Evolutionary conservation across 805 yeast genomes (phyloP).

Genomic region (Candida xyloterini): DNA sequence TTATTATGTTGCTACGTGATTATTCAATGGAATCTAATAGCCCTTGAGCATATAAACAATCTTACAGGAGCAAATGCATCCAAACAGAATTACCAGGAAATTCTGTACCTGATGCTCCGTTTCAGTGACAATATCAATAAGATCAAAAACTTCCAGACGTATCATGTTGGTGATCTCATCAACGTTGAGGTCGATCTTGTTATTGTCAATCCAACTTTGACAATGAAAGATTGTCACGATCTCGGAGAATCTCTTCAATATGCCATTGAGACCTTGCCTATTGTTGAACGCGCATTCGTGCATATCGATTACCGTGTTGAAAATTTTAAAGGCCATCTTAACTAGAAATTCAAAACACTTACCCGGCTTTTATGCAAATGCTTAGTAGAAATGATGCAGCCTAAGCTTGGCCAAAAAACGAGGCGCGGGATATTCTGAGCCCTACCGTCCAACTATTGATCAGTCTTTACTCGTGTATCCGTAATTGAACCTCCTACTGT

Average conservation of each 20-base stretch:
- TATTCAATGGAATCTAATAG: slow-evolving; percentile 58
- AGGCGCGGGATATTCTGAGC: too few relatives aligned
- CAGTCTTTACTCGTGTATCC: too few relatives aligned
- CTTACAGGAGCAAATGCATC: slow-evolving; percentile 72
- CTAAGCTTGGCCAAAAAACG: not conserved
- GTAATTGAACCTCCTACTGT: too few relatives aligned
- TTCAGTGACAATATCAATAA: slow-evolving; percentile 65
- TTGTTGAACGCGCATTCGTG: slow-evolving; percentile 78
- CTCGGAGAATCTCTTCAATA: slow-evolving; percentile 79
- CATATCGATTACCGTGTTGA: slow-evolving; percentile 60
- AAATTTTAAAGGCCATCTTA: slow-evolving; percentile 38
- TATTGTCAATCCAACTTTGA: slow-evolving; percentile 43
- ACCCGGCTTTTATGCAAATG: too few relatives aligned
- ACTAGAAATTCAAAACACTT: not conserved
- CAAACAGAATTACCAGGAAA: slow-evolving; percentile 58
- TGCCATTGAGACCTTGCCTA: slow-evolving; percentile 72
- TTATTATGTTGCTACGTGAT: slow-evolving; percentile 60
- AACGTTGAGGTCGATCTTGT: slow-evolving; percentile 77
- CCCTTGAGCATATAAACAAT: slow-evolving; percentile 70
- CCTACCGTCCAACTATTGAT: too few relatives aligned
- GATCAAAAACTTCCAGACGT: slow-evolving; percentile 65
- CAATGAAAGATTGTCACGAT: slow-evolving; percentile 70
- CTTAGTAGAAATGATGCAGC: too few relatives aligned
- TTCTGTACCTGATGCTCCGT: slow-evolving; percentile 63
- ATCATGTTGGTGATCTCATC: slow-evolving; percentile 74